These are phyloP conservation scores for Agaricus subrufescens DNA, from an alignment of 768 basidiomycete genomes.

Conservation along the genomic window DNA sequence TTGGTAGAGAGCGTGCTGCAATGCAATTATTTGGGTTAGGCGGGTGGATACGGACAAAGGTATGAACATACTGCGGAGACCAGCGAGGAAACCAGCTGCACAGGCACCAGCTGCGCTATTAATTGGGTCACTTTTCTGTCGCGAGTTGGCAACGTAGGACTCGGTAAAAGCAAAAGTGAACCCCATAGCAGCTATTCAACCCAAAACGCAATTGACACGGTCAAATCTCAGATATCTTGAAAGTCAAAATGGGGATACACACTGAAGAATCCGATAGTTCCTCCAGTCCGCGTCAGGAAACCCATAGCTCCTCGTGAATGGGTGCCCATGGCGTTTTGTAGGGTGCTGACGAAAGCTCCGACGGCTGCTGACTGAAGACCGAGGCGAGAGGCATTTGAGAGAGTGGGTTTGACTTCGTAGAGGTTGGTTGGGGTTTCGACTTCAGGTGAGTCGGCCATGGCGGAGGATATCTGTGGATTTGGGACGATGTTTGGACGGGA, in stretches of 20 bases:
- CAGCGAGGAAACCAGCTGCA: constrained; percentile 90
- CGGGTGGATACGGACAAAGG: constrained; percentile 7
- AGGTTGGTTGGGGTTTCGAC: constrained; percentile 16
- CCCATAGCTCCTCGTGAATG: constrained; percentile 82
- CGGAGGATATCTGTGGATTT: constrained; percentile 12
- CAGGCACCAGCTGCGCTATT: constrained; percentile 87
- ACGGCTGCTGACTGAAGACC: constrained; percentile 64
- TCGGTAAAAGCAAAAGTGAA: constrained; percentile 83
- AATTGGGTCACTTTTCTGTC: constrained; percentile 71
- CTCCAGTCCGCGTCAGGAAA: constrained; percentile 81
- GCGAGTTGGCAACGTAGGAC: constrained; percentile 72
- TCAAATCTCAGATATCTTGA: no score
- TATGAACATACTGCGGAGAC: constrained; percentile 62
- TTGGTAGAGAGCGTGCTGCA: constrained; percentile 77
- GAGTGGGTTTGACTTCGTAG: constrained; percentile 47
- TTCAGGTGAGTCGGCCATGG: constrained; percentile 29
- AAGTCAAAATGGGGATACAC: constrained; percentile 20
- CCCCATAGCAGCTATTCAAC: constrained; percentile 75
- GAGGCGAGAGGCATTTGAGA: constrained; percentile 50
- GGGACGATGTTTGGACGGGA: constrained; percentile 13
- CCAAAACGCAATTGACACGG: neutral
- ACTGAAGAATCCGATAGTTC: constrained; percentile 93
- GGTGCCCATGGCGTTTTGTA: constrained; percentile 75
- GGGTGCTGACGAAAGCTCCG: constrained; percentile 61
- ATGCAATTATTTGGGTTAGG: constrained; percentile 10